These are phyloP conservation scores for Mychonastes homosphaera DNA, from an alignment of 139 green algal genomes.

Conservation along the genomic window DNA sequence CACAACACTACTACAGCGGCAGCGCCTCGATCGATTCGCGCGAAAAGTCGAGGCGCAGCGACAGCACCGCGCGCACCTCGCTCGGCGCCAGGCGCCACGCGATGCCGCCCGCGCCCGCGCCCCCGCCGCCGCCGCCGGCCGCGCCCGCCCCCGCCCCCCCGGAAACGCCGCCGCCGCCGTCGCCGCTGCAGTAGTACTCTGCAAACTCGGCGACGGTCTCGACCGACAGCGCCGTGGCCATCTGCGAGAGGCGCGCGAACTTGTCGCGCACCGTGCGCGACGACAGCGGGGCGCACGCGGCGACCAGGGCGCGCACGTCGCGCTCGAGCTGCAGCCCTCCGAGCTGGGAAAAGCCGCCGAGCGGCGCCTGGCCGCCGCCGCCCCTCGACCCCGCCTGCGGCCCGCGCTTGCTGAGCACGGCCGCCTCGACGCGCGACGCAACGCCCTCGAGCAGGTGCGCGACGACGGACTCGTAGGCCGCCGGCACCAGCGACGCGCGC, in stretches of 20 bases:
- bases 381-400: too few relatives aligned
- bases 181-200: slow-evolving; percentile 82
- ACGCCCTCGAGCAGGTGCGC: slow-evolving; percentile 58
- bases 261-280: slow-evolving; percentile 78
- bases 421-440: slow-evolving; percentile 61
- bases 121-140: slow-evolving; percentile 16
- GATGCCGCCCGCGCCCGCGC: slow-evolving; percentile 47
- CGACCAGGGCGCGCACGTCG: slow-evolving; percentile 63
- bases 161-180: slow-evolving; percentile 41
- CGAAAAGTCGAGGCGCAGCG: slow-evolving; percentile 65
- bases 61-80: slow-evolving; percentile 62
- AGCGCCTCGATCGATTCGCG: slow-evolving; percentile 43
- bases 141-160: slow-evolving; percentile 28
- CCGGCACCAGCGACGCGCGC: slow-evolving; percentile 33
- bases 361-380: too few relatives aligned
- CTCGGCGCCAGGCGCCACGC: slow-evolving; percentile 69
- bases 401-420: slow-evolving; percentile 67
- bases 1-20: too few relatives aligned
- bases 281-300: slow-evolving; percentile 47
- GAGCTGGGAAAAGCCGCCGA: slow-evolving; percentile 86
- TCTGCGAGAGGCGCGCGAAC: slow-evolving; percentile 80
- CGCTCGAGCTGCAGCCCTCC: slow-evolving; percentile 86
- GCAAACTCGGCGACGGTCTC: slow-evolving; percentile 71
- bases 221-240: slow-evolving; percentile 76
- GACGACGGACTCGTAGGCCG: slow-evolving; percentile 50